Evolutionary conservation across 2,329 filamentous ascomycete genomes (phyloP), one percentile per base, ranked within the genome.

Genomic region (Ophiostoma montium): DNA sequence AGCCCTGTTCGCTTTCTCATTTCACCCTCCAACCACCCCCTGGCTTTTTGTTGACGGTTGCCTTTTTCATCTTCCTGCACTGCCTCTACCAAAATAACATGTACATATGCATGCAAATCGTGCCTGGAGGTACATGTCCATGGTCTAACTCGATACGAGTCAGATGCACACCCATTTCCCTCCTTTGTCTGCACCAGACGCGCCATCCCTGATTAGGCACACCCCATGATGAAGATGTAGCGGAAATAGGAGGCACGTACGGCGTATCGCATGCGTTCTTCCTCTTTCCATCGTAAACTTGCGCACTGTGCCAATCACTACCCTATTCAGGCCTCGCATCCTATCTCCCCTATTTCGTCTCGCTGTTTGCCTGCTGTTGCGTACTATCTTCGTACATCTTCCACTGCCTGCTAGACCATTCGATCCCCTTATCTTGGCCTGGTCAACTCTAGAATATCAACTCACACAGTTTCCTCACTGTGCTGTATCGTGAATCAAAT

Each of bases 191-290:
- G n/a, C 51, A 47, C 19, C 8, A 27, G 4, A 27, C 45, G 36
- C 52, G 45, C 53, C 46, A 50, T 52, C 21, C 54, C 49, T 7
- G 7, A 27, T 55, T 44, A 9, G 51, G 54, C 3, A 41, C 46
- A 45, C 51, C 50, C 48, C 52, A 55, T 55, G 54, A 55, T 54
- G 48, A 21, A 46, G 23, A 23, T 46, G 27, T 18, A 18, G 31
- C 32, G 39, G 13, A 13, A 39, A 19, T 39, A 19, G 18, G 5
- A 41, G 12, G 10, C n/a, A 23, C n/a, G 13, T 15, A 36, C 31
- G 11, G 3, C n/a, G n/a, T n/a, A n/a, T n/a, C n/a, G n/a, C n/a
- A n/a, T 33, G 8, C 42, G 15, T 33, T 44, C 33, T 46, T 16
- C 31, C 16, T 46, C 36, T 35, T 31, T 35, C 45, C 45, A 33